phyloP scores from a whole-genome alignment of 2,329 filamentous ascomycete species.

The Aspergillus cejpii region DNA sequence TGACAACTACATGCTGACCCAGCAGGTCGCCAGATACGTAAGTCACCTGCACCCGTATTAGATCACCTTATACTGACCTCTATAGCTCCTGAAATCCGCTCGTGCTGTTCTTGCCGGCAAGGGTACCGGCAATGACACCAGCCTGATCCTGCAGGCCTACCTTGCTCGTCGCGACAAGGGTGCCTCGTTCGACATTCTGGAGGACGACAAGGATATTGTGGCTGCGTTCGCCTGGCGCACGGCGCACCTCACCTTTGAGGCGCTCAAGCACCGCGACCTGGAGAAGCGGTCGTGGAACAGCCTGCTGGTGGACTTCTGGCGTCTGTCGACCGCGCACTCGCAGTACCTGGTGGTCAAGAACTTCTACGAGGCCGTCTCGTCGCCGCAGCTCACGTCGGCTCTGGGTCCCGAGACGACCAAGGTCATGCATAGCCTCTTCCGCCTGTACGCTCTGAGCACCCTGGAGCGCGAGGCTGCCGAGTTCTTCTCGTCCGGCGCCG shows the following conservation, averaged over 20 bases:
- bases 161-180: constrained; percentile 61
- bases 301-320: constrained; percentile 70
- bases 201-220: constrained; percentile 62
- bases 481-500: constrained; percentile 64
- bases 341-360: constrained; percentile 74
- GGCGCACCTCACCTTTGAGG: constrained; percentile 67
- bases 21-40: constrained; percentile 68
- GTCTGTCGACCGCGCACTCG: constrained; percentile 65
- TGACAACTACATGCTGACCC: constrained; percentile 76
- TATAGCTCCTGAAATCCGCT: constrained; percentile 63
- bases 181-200: constrained; percentile 68
- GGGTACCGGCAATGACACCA: constrained; percentile 61
- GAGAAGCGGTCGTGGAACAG: constrained; percentile 74
- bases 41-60: constrained; percentile 17
- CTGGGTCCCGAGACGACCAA: constrained; percentile 53
- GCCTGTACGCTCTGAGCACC: constrained; percentile 58
- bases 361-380: constrained; percentile 64
- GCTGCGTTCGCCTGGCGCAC: constrained; percentile 70
- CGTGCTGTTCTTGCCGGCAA: constrained; percentile 62
- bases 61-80: background rate
- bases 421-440: constrained; percentile 61
- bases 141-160: constrained; percentile 59
- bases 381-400: constrained; percentile 45
- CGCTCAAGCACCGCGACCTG: constrained; percentile 64
- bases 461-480: constrained; percentile 64